Evolutionary conservation across 2,329 filamentous ascomycete genomes (phyloP).

Genomic region (Claviceps monticola): DNA sequence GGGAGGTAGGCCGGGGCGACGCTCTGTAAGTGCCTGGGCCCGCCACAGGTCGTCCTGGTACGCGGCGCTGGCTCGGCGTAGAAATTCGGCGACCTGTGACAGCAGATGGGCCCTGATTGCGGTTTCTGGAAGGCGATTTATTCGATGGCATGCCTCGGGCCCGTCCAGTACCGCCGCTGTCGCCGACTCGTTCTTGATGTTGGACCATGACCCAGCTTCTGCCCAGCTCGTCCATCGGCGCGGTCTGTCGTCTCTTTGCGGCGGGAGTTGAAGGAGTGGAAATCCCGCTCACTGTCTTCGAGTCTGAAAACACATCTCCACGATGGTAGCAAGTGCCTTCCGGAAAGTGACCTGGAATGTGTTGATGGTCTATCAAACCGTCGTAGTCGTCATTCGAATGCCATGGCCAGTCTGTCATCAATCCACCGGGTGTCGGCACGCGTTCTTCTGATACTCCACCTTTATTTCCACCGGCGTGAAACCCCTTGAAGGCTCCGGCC

Average conservation of each 20-base stretch:
- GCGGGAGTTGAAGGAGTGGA: conserved; percentile 31
- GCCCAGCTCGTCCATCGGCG: conserved; percentile 40
- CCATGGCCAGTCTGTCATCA: conserved; percentile 2
- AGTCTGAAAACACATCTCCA: conserved; percentile 13
- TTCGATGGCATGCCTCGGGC: conserved; percentile 14
- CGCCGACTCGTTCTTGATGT: conserved; percentile 22
- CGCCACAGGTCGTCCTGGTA: conserved; percentile 15
- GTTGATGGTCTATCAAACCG: conserved; percentile 11
- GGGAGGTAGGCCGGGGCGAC: conserved; percentile 15
- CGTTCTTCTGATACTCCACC: conserved; percentile 34
- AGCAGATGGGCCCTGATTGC: conserved; percentile 19
- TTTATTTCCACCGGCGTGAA: conserved; percentile 70
- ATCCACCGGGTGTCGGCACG: conserved; percentile 9
- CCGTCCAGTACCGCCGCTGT: conserved; percentile 7
- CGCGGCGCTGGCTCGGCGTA: conserved; percentile 18
- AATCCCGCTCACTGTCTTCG: conserved; percentile 16
- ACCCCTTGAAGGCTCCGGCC: conserved; percentile 60
- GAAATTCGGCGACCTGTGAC: conserved; percentile 30
- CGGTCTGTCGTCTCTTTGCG: conserved; percentile 41
- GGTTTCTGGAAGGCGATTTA: conserved; percentile 16
- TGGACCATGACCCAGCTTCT: conserved; percentile 61
- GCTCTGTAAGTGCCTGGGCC: background rate
- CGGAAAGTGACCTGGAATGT: conserved; percentile 18
- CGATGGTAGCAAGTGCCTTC: conserved; percentile 14
- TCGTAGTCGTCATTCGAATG: conserved; percentile 7